Conservation (phyloP, 805 yeast species). For the Saccharomycopsis fibuligera region DNA sequence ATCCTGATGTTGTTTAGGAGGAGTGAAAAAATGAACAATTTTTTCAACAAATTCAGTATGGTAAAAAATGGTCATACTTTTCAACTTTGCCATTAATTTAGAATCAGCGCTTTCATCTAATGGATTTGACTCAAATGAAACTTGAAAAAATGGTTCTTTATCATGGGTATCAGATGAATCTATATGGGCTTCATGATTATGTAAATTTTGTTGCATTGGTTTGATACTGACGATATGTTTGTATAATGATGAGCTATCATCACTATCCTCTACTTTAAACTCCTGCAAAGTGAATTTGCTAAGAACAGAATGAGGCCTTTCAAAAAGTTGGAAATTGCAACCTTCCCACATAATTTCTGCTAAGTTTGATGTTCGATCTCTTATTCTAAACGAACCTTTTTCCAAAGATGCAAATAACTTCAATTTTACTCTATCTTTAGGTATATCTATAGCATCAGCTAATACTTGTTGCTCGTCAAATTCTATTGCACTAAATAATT, state of each 20-base stretch:
- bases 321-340: conserved; percentile 63
- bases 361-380: conserved; percentile 35
- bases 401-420: conserved; percentile 63
- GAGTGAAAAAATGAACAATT: conserved; percentile 69
- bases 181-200: conserved; percentile 22
- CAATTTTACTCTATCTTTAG: conserved; percentile 64
- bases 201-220: conserved; percentile 41
- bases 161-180: not conserved
- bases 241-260: conserved; percentile 64
- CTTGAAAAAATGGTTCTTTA: conserved; percentile 67
- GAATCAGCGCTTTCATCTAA: conserved; percentile 81
- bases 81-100: conserved; percentile 60
- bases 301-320: conserved; percentile 72
- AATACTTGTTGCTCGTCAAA: conserved; percentile 60
- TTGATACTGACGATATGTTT: conserved; percentile 85
- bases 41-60: conserved; percentile 80
- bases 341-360: conserved; percentile 82
- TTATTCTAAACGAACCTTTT: conserved; percentile 70
- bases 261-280: conserved; percentile 79
- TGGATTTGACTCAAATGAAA: conserved; percentile 82
- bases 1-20: conserved; percentile 79
- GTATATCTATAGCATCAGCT: conserved; percentile 52
- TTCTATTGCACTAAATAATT: conserved; percentile 88
- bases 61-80: conserved; percentile 85
- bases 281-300: conserved; percentile 72